Base-by-base conservation (phyloP, 116 monocot genomes). In the Papilionanthe hybrid region DNA sequence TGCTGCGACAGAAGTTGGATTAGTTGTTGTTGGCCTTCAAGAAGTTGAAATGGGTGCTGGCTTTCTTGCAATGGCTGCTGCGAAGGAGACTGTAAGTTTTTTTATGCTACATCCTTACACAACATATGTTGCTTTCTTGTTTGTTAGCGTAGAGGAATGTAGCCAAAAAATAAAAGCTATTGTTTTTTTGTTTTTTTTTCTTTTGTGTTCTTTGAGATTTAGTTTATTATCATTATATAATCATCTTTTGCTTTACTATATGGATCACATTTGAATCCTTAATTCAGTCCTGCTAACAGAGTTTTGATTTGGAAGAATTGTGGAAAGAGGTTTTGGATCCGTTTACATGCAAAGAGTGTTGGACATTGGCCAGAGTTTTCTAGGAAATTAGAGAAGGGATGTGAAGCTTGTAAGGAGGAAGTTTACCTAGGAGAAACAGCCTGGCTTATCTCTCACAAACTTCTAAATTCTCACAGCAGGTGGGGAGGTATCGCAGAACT, bases 1-100 rank as follows among this genome's bases (percentile, higher is more conserved):
- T 77, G 79, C 82, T 49, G 90, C 84, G 67, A 85, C 86, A 48
- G 93, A 90, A 57, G 93, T 90, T 83, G 88, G 86, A 18, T 81
- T 93, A 27, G 87, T 93, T 19, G 87, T 93, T 44, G 86, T 93
- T 81, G 93, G 93, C 30, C 82, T 93, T 82, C 93, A 93, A 84
- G 93, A 93, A 82, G 93, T 93, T 67, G 93, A 93, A 83, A 93
- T 93, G 93, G 93, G 93, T 83, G 93, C 93, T 57, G 93, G 93
- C 5, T 85, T 85, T 80, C 93, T 93, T 78, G 93, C 93, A 48
- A 86, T 93, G 89, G 85, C 93, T 56, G 93, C 90, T 32, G 90
- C 93, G 55, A 93, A 93, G 79, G 93, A 93, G 83, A 90, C 88
- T 81, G 93, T 93, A 82, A 88, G 90, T 56, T 85, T 53, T n/a